Conservation (phyloP, 2,329 filamentous ascomycete genomes). For the Aspergillus thermomutatus region DNA sequence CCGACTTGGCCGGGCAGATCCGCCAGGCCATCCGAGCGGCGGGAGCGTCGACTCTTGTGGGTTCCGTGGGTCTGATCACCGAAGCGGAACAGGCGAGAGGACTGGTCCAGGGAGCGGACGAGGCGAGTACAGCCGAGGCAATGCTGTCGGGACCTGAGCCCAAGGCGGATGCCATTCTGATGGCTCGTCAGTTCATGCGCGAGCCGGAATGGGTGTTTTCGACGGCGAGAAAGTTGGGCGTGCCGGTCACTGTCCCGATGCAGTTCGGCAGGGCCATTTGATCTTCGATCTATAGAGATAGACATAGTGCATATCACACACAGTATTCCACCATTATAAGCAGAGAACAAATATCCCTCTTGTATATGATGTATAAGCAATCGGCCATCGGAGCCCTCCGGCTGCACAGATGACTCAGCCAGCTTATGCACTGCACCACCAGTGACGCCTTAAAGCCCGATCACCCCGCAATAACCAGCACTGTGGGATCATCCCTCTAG, state of each 20-base stretch:
- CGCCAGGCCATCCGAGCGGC: slow-evolving; percentile 36
- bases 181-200: slow-evolving; percentile 54
- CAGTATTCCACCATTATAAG: neutral
- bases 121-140: slow-evolving; percentile 23
- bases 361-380: neutral
- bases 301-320: neutral
- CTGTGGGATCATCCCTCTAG: too few species aligned
- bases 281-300: neutral
- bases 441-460: neutral
- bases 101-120: slow-evolving; percentile 40
- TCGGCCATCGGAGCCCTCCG: neutral
- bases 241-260: slow-evolving; percentile 47
- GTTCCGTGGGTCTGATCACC: slow-evolving; percentile 53
- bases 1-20: slow-evolving; percentile 47
- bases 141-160: slow-evolving; percentile 27
- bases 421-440: neutral
- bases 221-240: slow-evolving; percentile 48
- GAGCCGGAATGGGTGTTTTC: slow-evolving; percentile 55
- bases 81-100: slow-evolving; percentile 50
- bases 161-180: slow-evolving; percentile 48
- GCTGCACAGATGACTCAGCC: neutral
- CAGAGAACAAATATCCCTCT: neutral
- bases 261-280: slow-evolving; percentile 41
- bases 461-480: neutral
- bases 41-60: slow-evolving; percentile 45